phyloP scores from a whole-genome alignment of 306 rosid genomes.

The Medicago lupulina region DNA sequence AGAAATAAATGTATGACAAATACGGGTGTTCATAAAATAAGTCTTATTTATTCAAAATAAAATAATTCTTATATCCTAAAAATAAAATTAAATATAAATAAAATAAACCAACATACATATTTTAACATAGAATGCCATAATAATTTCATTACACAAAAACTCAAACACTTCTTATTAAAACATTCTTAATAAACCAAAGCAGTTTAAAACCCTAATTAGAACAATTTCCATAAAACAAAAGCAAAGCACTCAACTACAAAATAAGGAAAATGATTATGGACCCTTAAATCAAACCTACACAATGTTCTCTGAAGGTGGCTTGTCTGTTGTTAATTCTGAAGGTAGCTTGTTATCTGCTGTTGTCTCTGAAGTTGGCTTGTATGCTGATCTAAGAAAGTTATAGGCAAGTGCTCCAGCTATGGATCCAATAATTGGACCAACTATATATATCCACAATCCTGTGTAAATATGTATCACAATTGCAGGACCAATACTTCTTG shows the following conservation, averaged over 20 bases:
- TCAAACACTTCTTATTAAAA: neutral
- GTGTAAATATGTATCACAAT: constrained; percentile 47
- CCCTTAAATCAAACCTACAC: neutral
- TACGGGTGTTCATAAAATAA: no score
- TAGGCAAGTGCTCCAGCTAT: constrained; percentile 58
- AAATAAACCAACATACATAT: no score
- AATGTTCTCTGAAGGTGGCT: neutral
- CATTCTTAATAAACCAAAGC: neutral
- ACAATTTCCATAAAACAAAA: neutral
- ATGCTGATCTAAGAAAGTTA: constrained; percentile 46
- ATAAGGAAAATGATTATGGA: neutral
- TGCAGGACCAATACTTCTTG: constrained; percentile 63
- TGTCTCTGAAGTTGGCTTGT: constrained; percentile 13
- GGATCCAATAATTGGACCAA: constrained; percentile 65
- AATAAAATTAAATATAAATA: no score
- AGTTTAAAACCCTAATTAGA: neutral
- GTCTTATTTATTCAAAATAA: no score
- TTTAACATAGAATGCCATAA: neutral
- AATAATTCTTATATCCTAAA: no score
- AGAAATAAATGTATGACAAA: no score
- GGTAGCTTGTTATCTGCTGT: neutral
- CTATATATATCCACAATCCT: constrained; percentile 58
- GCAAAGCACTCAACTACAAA: neutral
- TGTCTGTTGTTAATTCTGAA: neutral
- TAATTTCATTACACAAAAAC: neutral